Base-by-base conservation (phyloP, 1,284 basidiomycete species). In the Hypsizygus ulmarius region DNA sequence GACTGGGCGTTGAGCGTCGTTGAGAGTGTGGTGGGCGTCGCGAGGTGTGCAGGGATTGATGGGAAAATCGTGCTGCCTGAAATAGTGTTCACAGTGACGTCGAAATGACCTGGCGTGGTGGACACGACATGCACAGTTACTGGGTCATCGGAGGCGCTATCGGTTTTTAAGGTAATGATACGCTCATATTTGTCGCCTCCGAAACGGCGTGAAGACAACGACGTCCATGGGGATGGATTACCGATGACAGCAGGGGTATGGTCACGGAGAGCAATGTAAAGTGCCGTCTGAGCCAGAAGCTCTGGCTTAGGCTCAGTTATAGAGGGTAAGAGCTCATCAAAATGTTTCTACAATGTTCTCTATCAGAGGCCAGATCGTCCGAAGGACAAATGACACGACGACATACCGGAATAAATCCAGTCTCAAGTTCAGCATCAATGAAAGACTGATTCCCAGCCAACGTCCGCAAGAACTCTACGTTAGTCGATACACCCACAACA, bases 401-500 rank as follows among this genome's bases (percentile, higher is more conserved):
- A 25, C 21, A 25, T 61, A 90, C 90, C 27, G 81, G 77, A 59
- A 97, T 95, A 62, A 97, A 97, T 1, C 92, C 93, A 6, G 94
- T 97, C 66, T 97, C 94, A 4, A 97, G 82, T 49, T 94, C 82
- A n/a, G 78, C 91, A 27, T 75, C 71, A 14, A 89, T 75, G 61
- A 97, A 97, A 4, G 84, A 78, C 25, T 76, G 63, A 63, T 97
- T 87, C 0, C 82, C 80, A 0, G 92, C 89, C 37, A 97, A 75
- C 0, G 74, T 75, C 51, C 86, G 75, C 51, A 97, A 69, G 65
- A 97, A 97, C 62, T 95, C 90, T 32, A 97, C 77, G 62, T 97
- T 97, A 14, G 94, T 97, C 9, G 84, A 81, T 2, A 95, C 88
- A 10, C 94, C 94, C 0, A 94, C 92, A 44, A 97, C 87, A 60